These are phyloP conservation scores for Microsporum canis DNA, from an alignment of 2,329 filamentous ascomycete species.

Conservation along the genomic window DNA sequence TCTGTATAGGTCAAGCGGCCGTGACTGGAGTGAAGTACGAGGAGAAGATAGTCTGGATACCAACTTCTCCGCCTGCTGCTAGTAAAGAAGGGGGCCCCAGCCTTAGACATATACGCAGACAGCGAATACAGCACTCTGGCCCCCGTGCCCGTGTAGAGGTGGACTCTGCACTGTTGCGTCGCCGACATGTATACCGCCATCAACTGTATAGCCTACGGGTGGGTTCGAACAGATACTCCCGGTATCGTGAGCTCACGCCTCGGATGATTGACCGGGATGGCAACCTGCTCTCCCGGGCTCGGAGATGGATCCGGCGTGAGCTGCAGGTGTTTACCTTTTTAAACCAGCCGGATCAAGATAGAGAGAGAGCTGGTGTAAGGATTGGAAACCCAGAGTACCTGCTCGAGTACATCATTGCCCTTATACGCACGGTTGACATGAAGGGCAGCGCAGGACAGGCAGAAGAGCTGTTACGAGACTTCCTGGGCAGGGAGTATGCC, in stretches of 20 bases:
- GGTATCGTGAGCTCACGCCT: conserved; percentile 63
- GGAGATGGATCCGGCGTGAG: conserved; percentile 73
- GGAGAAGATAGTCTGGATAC: conserved; percentile 50
- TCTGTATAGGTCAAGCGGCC: conserved; percentile 37
- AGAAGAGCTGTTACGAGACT: conserved; percentile 67
- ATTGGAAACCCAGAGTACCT: conserved; percentile 68
- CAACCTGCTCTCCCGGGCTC: conserved; percentile 61
- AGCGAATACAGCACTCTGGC: neutral
- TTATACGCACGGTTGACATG: conserved; percentile 71
- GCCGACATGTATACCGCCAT: conserved; percentile 61
- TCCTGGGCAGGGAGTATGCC: conserved; percentile 62
- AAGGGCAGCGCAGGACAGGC: conserved; percentile 68
- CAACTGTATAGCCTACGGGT: conserved; percentile 69
- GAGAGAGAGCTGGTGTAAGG: neutral
- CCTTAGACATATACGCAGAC: neutral
- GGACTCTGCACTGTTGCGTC: conserved; percentile 20
- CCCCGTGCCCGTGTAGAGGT: neutral
- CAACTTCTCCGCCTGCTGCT: conserved; percentile 11
- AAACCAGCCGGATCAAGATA: conserved; percentile 5
- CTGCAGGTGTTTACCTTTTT: conserved; percentile 66
- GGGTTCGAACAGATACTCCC: conserved; percentile 66
- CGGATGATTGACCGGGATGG: conserved; percentile 51
- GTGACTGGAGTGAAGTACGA: conserved; percentile 55
- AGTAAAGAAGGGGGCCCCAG: neutral
- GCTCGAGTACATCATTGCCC: conserved; percentile 72